Conservation (phyloP, 163 green algal genomes). For the Trebouxia gelatinosa region DNA sequence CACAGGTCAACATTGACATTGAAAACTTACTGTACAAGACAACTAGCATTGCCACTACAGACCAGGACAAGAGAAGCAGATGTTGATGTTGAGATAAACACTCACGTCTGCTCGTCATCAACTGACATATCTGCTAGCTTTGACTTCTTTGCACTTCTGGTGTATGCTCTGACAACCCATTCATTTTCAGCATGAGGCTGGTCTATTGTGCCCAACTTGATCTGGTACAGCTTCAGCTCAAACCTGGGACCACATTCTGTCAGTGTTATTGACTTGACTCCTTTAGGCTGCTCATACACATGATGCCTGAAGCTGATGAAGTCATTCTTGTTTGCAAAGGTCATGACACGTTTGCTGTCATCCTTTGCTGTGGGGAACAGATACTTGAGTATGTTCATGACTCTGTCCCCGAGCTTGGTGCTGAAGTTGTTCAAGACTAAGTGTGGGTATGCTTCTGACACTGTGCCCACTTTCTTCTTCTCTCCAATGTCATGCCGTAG, state of each 20-base stretch:
- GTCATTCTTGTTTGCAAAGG: conserved; percentile 84
- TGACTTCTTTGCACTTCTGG: conserved; percentile 76
- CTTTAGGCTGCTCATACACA: conserved; percentile 82
- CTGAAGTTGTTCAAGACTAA: conserved; percentile 94
- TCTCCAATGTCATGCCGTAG: conserved; percentile 98
- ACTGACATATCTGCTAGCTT: conserved; percentile 44
- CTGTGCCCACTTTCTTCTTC: conserved; percentile 84
- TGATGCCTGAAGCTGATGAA: conserved; percentile 97
- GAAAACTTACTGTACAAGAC: too few species aligned
- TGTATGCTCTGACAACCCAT: conserved; percentile 90
- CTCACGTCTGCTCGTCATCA: conserved; percentile 18
- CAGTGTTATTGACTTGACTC: conserved; percentile 73
- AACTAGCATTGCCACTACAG: too few species aligned
- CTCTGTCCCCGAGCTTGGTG: conserved; percentile 69
- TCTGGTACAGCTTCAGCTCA: conserved; percentile 86
- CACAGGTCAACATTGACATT: too few species aligned
- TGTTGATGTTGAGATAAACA: too few species aligned
- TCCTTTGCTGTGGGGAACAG: conserved; percentile 87
- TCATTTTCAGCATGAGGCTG: conserved; percentile 93
- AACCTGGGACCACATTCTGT: conserved; percentile 90
- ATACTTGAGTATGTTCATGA: conserved; percentile 87
- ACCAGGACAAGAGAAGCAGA: too few species aligned
- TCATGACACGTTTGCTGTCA: conserved; percentile 86
- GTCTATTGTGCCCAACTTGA: conserved; percentile 95
- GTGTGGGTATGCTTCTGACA: conserved; percentile 94